Evolutionary conservation across 2,329 filamentous ascomycete genomes (phyloP).

Genomic region (Pseudonectria buxi): DNA sequence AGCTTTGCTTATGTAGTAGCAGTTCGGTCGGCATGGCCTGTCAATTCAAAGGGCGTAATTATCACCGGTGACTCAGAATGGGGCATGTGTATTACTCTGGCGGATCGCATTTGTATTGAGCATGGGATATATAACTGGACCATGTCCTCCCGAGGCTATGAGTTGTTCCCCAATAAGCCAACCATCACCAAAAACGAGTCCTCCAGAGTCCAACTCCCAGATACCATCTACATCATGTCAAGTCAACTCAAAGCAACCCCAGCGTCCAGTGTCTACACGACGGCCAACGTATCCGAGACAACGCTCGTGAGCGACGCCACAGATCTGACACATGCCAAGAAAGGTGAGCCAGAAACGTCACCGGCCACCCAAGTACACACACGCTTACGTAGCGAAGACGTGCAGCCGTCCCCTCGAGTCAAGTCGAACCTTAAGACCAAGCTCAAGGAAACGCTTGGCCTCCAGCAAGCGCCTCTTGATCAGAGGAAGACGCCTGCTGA

Average conservation of each 20-base stretch:
- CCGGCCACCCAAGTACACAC: conserved; percentile 3
- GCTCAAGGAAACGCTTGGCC: conserved; percentile 16
- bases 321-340: conserved; percentile 9
- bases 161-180: no score
- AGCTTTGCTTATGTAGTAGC: no score
- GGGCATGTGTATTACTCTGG: no score
- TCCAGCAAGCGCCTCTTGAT: conserved; percentile 12
- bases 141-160: no score
- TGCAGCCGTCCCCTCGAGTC: background rate
- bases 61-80: no score
- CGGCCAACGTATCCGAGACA: conserved; percentile 16
- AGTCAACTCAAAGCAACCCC: conserved; percentile 5
- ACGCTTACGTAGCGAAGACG: conserved; percentile 1
- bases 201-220: background rate
- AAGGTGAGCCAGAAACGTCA: conserved; percentile 3
- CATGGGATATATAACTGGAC: no score
- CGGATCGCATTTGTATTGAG: no score
- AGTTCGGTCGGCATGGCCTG: no score
- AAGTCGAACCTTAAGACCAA: conserved; percentile 17
- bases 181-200: background rate
- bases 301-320: conserved; percentile 18
- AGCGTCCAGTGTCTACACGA: conserved; percentile 12
- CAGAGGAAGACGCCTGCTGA: conserved; percentile 12
- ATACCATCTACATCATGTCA: conserved; percentile 10
- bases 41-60: no score